Evolutionary conservation across 2,329 filamentous ascomycete species (phyloP).

Genomic region (Cryphonectria japonica): DNA sequence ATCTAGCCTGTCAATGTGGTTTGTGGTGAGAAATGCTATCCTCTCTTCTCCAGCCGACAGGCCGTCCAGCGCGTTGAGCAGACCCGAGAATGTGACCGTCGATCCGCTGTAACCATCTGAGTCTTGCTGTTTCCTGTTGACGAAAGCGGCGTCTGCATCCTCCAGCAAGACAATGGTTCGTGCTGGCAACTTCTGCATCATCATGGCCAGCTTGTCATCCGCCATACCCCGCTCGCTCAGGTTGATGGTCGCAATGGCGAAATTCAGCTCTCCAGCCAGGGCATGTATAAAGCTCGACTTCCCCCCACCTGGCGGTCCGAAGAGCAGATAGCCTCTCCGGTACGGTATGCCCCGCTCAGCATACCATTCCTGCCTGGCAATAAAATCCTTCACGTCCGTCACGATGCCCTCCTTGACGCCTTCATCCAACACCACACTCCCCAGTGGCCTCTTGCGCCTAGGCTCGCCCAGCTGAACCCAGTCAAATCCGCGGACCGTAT

Average conservation of each 20-base stretch:
- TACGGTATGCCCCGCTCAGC: constrained; percentile 94
- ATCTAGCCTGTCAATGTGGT: constrained; percentile 88
- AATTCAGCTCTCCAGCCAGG: constrained; percentile 88
- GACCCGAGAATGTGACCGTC: constrained; percentile 90
- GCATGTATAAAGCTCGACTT: constrained; percentile 98
- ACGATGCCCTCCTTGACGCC: constrained; percentile 84
- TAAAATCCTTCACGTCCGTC: constrained; percentile 80
- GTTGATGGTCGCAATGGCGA: constrained; percentile 90
- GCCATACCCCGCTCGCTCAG: constrained; percentile 88
- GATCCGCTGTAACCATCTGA: constrained; percentile 83
- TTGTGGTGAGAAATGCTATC: constrained; percentile 92
- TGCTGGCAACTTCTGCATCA: constrained; percentile 82
- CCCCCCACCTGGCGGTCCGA: constrained; percentile 87
- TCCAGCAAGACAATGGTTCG: constrained; percentile 83
- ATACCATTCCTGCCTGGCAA: constrained; percentile 83
- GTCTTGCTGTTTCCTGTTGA: constrained; percentile 76
- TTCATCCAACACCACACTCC: constrained; percentile 83
- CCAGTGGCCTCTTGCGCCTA: constrained; percentile 81
- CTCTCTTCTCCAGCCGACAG: constrained; percentile 94
- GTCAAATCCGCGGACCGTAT: constrained; percentile 79
- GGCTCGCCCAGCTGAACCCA: constrained; percentile 87
- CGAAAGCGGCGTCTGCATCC: constrained; percentile 90
- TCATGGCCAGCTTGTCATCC: constrained; percentile 83
- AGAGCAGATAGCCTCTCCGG: constrained; percentile 83
- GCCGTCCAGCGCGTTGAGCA: constrained; percentile 85